phyloP scores from a whole-genome alignment of 164 flowering plant species.

The Magnolia officinalis region DNA sequence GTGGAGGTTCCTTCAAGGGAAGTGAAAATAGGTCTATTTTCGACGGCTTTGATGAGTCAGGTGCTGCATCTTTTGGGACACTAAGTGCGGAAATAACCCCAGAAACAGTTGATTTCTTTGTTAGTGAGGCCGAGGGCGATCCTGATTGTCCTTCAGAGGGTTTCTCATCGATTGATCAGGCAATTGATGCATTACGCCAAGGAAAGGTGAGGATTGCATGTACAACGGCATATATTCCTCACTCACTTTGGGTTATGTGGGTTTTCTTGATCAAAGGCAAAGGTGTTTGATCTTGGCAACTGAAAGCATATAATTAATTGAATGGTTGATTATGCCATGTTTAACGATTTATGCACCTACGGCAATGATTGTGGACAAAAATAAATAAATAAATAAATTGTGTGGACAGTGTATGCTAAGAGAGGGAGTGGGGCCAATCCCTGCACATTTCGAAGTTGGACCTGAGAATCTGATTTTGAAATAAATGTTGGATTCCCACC shows the following conservation, averaged over 20 bases:
- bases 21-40: constrained; percentile 44
- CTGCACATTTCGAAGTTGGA: no score
- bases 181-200: constrained; percentile 47
- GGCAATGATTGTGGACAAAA: no score
- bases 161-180: constrained; percentile 70
- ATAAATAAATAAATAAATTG: no score
- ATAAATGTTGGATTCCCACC: no score
- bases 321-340: no score
- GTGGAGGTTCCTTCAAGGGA: constrained; percentile 31
- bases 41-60: constrained; percentile 26
- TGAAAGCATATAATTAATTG: no score
- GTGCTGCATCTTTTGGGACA: constrained; percentile 44
- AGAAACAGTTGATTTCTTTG: constrained; percentile 77
- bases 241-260: not conserved
- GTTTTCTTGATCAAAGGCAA: not conserved
- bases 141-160: constrained; percentile 87
- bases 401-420: no score
- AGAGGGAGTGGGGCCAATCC: no score
- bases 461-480: no score
- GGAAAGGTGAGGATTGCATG: constrained; percentile 52
- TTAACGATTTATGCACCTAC: no score
- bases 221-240: not conserved
- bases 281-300: no score
- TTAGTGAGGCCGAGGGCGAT: constrained; percentile 89
- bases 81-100: constrained; percentile 64